These are phyloP conservation scores for Terana coerulea DNA, from an alignment of 768 basidiomycete species.

Conservation along the genomic window DNA sequence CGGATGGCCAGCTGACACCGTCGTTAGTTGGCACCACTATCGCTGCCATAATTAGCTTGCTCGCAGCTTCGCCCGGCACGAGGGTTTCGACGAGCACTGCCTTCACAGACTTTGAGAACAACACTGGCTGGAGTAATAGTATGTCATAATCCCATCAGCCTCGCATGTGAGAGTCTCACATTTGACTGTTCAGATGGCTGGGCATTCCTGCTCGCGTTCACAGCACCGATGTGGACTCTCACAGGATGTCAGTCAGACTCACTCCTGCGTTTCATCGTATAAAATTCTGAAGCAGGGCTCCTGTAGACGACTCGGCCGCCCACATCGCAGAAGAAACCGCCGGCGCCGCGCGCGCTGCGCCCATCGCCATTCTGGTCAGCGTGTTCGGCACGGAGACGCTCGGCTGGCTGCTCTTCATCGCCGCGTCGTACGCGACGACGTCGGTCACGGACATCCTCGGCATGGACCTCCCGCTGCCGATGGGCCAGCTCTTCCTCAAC, in stretches of 20 bases:
- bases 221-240: conserved; percentile 76
- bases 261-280: too few species aligned
- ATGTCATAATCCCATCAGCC: conserved; percentile 17
- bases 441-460: conserved; percentile 49
- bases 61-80: conserved; percentile 52
- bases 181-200: conserved; percentile 49
- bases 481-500: conserved; percentile 70
- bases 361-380: conserved; percentile 64
- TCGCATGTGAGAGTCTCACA: background rate
- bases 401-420: conserved; percentile 65
- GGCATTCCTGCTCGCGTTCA: conserved; percentile 72
- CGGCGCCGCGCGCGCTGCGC: conserved; percentile 59
- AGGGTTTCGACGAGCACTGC: conserved; percentile 63
- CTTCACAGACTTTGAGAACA: conserved; percentile 68
- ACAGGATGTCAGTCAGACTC: conserved; percentile 58
- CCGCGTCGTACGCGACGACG: conserved; percentile 59
- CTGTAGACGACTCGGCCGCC: conserved; percentile 67
- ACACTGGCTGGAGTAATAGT: conserved; percentile 66
- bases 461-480: conserved; percentile 54
- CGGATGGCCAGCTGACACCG: background rate
- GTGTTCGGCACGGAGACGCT: conserved; percentile 56
- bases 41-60: conserved; percentile 56
- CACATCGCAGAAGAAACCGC: conserved; percentile 73
- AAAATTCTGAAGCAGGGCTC: too few species aligned
- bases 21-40: conserved; percentile 56